phyloP scores from a whole-genome alignment of 2,329 filamentous ascomycete genomes.

The Penicillium capsulatum region DNA sequence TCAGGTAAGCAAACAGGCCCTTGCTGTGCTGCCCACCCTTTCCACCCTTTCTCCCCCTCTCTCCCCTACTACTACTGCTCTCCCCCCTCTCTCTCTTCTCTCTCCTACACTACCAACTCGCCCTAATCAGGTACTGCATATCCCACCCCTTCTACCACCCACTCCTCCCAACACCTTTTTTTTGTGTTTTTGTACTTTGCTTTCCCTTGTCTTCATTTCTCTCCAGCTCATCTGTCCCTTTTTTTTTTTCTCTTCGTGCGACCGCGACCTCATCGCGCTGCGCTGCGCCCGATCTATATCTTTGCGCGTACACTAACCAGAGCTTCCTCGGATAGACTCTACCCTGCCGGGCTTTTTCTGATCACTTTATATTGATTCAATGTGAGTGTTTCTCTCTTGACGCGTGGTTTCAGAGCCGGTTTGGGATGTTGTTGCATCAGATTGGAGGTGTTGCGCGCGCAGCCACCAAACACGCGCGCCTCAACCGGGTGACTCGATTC shows the following conservation, averaged over 20 bases:
- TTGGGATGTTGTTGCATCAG: background rate
- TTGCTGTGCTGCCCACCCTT: conserved; percentile 15
- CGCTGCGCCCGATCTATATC: conserved; percentile 2
- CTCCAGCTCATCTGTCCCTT: conserved; percentile 6
- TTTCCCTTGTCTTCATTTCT: conserved; percentile 10
- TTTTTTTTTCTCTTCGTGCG: conserved; percentile 15
- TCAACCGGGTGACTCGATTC: background rate
- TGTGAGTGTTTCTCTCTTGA: background rate
- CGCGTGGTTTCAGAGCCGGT: background rate
- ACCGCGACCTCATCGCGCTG: conserved; percentile 12
- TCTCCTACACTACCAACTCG: conserved; percentile 32
- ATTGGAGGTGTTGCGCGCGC: background rate
- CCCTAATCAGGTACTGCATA: conserved; percentile 32
- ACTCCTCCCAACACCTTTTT: conserved; percentile 19
- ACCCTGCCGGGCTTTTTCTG: background rate
- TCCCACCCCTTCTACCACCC: conserved; percentile 25
- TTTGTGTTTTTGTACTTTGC: conserved; percentile 15
- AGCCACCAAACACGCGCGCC: background rate
- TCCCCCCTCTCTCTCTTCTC: conserved; percentile 30
- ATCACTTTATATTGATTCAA: background rate
- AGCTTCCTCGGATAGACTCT: conserved; percentile 4
- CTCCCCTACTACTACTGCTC: conserved; percentile 33
- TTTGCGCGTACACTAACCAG: conserved; percentile 8
- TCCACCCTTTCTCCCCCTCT: conserved; percentile 22
- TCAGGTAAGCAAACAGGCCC: conserved; percentile 29